Evolutionary conservation across 768 basidiomycete genomes (phyloP), one percentile per base, ranked within the genome.

Genomic region (Erythrobasidium yunnanense): DNA sequence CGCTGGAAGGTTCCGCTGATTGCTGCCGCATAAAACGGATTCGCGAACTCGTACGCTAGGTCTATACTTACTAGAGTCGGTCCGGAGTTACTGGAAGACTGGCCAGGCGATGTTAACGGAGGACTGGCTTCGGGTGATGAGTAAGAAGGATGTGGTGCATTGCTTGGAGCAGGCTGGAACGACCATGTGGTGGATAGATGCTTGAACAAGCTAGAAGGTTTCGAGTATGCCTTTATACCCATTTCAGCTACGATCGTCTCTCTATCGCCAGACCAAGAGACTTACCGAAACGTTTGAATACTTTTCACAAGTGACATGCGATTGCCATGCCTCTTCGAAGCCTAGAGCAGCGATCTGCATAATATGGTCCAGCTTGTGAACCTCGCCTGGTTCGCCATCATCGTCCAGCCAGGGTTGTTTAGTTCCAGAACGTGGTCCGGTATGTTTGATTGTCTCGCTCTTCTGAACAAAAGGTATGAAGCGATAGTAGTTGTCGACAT

Each of bases 381-480:
- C 69, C 66, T 68, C 76, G 72, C 77, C 76, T 58, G 74, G 68
- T 4, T 66, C 67, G 23, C 70, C 71, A 1, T 47, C 13, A 0
- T 23, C 53, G 0, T 66, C 70, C 11, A 71, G 60, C 75, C 76
- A 77, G 0, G 66, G 55, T 11, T 38, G 29, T 20, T 35, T 49
- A 58, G 33, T 54, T 50, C 4, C 62, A 35, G 27, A 13, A 23
- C 15, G 52, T 6, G 49, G 42, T 18, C 25, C 38, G 45, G 11
- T 33, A 32, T 25, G 42, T 69, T 42, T 69, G 33, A 92, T 78
- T 63, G 92, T 80, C 23, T 82, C 82, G 3, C 90, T 87, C 22
- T 79, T 78, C 13, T 82, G 83, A 78, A 92, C 95, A 76, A 88
- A 93, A 4, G 95, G 93, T 56, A 99, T 79, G 75, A 96, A 99